These are phyloP conservation scores for Candida tibetensis DNA, from an alignment of 805 yeast species.

Conservation along the genomic window DNA sequence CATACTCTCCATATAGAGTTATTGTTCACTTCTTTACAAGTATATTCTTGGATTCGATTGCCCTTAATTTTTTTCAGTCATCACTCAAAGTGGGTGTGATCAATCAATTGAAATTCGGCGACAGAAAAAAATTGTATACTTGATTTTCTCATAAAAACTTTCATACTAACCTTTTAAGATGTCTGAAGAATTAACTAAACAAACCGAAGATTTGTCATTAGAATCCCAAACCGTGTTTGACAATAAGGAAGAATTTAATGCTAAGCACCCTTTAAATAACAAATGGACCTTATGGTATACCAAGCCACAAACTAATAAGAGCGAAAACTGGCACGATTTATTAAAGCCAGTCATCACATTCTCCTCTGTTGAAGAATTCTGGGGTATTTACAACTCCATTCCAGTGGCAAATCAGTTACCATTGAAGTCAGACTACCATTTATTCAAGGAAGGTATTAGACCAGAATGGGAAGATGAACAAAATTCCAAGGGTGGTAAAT, in stretches of 20 bases:
- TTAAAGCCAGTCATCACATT: constrained; percentile 91
- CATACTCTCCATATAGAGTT: no score
- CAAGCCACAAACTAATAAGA: constrained; percentile 76
- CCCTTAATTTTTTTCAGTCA: no score
- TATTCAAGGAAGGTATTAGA: constrained; percentile 88
- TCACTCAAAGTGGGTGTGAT: no score
- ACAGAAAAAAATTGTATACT: no score
- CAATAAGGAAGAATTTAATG: constrained; percentile 61
- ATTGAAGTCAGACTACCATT: constrained; percentile 87
- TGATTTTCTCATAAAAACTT: no score
- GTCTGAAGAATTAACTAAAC: constrained; percentile 45
- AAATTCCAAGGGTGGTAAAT: constrained; percentile 90
- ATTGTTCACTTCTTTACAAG: constrained; percentile 5
- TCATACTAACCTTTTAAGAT: constrained; percentile 21
- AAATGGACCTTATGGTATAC: constrained; percentile 98
- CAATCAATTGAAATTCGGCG: no score
- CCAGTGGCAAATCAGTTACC: constrained; percentile 93
- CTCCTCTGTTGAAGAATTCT: constrained; percentile 95
- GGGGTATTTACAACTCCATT: constrained; percentile 95
- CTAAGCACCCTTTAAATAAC: constrained; percentile 84
- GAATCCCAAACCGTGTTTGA: constrained; percentile 53
- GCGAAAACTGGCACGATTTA: constrained; percentile 88
- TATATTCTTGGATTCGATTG: no score
- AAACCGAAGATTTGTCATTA: constrained; percentile 45
- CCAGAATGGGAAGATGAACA: constrained; percentile 98